Conservation (phyloP, 768 basidiomycete genomes). For the Pisolithus marmoratus region DNA sequence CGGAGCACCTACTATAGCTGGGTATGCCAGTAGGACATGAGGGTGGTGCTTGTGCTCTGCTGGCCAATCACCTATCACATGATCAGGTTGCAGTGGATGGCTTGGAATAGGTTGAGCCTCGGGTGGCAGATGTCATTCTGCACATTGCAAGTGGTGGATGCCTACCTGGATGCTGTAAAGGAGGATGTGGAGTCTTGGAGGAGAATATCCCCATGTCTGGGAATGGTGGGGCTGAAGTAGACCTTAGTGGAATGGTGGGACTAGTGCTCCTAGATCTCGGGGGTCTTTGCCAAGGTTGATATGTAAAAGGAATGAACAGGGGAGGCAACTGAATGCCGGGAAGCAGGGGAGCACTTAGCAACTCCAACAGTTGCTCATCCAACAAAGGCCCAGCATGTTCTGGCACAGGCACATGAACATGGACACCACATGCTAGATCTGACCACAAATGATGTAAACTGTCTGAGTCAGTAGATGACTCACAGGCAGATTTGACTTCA, state of each 20-base stretch:
- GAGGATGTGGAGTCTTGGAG: constrained; percentile 14
- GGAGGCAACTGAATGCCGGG: constrained; percentile 45
- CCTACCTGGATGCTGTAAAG: constrained; percentile 6
- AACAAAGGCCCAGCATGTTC: constrained; percentile 43
- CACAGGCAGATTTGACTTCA: constrained; percentile 23
- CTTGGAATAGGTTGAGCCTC: constrained; percentile 4
- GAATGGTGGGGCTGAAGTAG: constrained; percentile 24
- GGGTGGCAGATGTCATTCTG: neutral
- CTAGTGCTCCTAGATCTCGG: constrained; percentile 38
- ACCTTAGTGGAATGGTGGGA: constrained; percentile 23
- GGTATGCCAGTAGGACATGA: constrained; percentile 16
- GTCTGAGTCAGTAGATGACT: constrained; percentile 22
- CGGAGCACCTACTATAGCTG: constrained; percentile 12
- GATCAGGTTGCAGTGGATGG: constrained; percentile 5
- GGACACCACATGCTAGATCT: constrained; percentile 20
- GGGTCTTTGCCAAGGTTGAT: constrained; percentile 41
- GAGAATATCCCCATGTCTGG: constrained; percentile 15
- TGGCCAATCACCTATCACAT: neutral
- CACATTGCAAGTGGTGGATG: constrained; percentile 6
- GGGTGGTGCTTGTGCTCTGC: constrained; percentile 14
- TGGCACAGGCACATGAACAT: constrained; percentile 43
- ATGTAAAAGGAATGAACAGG: constrained; percentile 46
- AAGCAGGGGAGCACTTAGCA: constrained; percentile 44
- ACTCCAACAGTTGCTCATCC: constrained; percentile 54
- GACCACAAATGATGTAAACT: constrained; percentile 24